A percentile compares a stretch with the other conserved stretches of the same genome.
Conservation (phyloP, 805 yeast genomes). For the Candida mattraensis region DNA sequence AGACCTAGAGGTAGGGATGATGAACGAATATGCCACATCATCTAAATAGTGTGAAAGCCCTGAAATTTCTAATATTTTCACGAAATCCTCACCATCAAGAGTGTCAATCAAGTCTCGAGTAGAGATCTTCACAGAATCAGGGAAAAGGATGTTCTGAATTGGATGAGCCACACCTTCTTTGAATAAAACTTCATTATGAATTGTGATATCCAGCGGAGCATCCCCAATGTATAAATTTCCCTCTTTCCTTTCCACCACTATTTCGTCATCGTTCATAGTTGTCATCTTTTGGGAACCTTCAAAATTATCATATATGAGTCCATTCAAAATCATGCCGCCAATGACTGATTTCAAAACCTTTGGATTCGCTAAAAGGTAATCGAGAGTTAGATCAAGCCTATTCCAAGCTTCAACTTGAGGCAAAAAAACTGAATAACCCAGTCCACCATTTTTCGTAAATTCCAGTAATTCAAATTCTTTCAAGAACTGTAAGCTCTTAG, state of each 20-base stretch:
- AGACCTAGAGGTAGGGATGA: slow-evolving; percentile 68
- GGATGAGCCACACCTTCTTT: slow-evolving; percentile 86
- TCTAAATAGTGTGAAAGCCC: slow-evolving; percentile 45
- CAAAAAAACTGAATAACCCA: slow-evolving; percentile 73
- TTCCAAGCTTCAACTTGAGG: slow-evolving; percentile 82
- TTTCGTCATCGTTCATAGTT: slow-evolving; percentile 14
- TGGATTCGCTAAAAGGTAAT: slow-evolving; percentile 54
- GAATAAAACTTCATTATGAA: slow-evolving; percentile 67
- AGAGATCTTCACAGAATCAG: slow-evolving; percentile 52
- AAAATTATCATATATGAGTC: slow-evolving; percentile 66
- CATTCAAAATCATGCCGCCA: slow-evolving; percentile 59
- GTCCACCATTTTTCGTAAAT: slow-evolving; percentile 43
- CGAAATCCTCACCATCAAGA: slow-evolving; percentile 49
- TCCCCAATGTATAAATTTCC: slow-evolving; percentile 14
- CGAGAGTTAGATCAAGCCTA: slow-evolving; percentile 54
- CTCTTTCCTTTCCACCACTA: slow-evolving; percentile 7
- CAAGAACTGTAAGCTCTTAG: slow-evolving; percentile 61
- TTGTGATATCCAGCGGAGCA: slow-evolving; percentile 35
- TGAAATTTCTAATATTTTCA: slow-evolving; percentile 42
- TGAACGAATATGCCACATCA: slow-evolving; percentile 52
- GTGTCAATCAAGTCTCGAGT: slow-evolving; percentile 56
- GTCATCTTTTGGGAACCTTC: slow-evolving; percentile 28
- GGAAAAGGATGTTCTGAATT: slow-evolving; percentile 54
- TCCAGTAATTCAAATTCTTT: slow-evolving; percentile 51
- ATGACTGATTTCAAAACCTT: slow-evolving; percentile 52